Percentiles rank a stretch among this genome's conserved stretches.
These are phyloP conservation scores for Drechmeria coniospora DNA, from an alignment of 2,329 filamentous ascomycete genomes.

Conservation along the genomic window DNA sequence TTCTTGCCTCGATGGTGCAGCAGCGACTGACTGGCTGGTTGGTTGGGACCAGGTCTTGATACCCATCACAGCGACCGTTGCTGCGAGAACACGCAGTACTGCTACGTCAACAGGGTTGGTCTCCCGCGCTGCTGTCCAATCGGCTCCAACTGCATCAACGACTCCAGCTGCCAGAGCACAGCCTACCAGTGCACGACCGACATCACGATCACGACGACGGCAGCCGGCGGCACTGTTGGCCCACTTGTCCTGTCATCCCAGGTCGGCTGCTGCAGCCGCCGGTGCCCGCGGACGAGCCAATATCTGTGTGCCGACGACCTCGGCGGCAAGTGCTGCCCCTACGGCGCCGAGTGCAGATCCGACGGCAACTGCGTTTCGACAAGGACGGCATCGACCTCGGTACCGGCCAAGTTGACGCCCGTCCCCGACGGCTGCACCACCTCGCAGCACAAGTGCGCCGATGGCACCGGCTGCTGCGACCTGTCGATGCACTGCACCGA, in stretches of 20 bases:
- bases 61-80: slow-evolving; percentile 21
- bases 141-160: slow-evolving; percentile 23
- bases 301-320: slow-evolving; percentile 28
- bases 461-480: slow-evolving; percentile 35
- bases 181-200: slow-evolving; percentile 19
- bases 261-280: slow-evolving; percentile 23
- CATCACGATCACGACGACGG: neutral
- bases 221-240: neutral
- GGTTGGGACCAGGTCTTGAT: slow-evolving; percentile 24
- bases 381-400: slow-evolving; percentile 9
- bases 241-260: slow-evolving; percentile 10
- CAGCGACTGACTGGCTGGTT: no score
- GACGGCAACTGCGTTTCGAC: slow-evolving; percentile 20
- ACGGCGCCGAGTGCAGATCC: slow-evolving; percentile 25
- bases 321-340: slow-evolving; percentile 35
- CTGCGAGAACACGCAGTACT: slow-evolving; percentile 29
- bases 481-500: slow-evolving; percentile 26
- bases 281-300: slow-evolving; percentile 23
- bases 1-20: no score
- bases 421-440: slow-evolving; percentile 28
- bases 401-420: slow-evolving; percentile 13
- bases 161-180: slow-evolving; percentile 19
- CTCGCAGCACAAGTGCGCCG: slow-evolving; percentile 26
- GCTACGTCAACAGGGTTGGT: slow-evolving; percentile 22
- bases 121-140: slow-evolving; percentile 25